phyloP scores from a whole-genome alignment of 768 basidiomycete genomes.

The Leccinum uliginosum region DNA sequence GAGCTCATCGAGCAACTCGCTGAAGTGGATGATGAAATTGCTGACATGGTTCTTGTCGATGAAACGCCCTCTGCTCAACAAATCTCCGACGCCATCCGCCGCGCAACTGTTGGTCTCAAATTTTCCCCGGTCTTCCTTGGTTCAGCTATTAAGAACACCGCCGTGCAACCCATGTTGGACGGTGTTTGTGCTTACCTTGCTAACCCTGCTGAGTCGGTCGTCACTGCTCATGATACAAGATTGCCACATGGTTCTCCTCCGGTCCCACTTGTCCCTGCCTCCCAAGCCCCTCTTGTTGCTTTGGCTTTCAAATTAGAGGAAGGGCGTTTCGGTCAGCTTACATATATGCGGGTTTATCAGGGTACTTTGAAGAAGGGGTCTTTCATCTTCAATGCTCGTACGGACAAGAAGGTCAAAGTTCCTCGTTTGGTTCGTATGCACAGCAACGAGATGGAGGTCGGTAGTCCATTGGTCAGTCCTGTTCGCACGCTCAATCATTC shows the following conservation, averaged over 20 bases:
- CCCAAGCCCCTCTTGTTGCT: constrained; percentile 83
- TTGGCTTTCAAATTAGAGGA: constrained; percentile 99
- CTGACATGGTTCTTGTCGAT: constrained; percentile 86
- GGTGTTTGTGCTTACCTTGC: constrained; percentile 96
- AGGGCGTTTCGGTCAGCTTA: constrained; percentile 93
- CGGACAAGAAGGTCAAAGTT: constrained; percentile 96
- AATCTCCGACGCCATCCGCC: constrained; percentile 80
- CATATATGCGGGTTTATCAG: constrained; percentile 98
- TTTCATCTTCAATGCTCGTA: constrained; percentile 86
- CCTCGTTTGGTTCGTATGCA: constrained; percentile 97
- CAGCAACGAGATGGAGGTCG: constrained; percentile 97
- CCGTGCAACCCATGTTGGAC: constrained; percentile 89
- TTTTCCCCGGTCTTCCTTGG: constrained; percentile 98
- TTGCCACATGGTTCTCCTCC: constrained; percentile 59
- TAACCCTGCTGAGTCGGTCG: constrained; percentile 74
- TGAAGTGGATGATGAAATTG: constrained; percentile 94
- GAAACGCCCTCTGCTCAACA: constrained; percentile 66
- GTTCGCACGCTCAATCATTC: not conserved
- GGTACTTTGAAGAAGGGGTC: constrained; percentile 84
- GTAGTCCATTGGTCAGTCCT: constrained; percentile 12
- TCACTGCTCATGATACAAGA: constrained; percentile 80
- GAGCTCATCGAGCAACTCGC: constrained; percentile 95
- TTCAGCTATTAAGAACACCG: constrained; percentile 96
- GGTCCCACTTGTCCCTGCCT: constrained; percentile 76
- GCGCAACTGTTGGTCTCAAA: constrained; percentile 80